Evolutionary conservation across 441 rosid species (phyloP), one percentile per base, ranked within the genome.

Genomic region (Adansonia rubrostipa): DNA sequence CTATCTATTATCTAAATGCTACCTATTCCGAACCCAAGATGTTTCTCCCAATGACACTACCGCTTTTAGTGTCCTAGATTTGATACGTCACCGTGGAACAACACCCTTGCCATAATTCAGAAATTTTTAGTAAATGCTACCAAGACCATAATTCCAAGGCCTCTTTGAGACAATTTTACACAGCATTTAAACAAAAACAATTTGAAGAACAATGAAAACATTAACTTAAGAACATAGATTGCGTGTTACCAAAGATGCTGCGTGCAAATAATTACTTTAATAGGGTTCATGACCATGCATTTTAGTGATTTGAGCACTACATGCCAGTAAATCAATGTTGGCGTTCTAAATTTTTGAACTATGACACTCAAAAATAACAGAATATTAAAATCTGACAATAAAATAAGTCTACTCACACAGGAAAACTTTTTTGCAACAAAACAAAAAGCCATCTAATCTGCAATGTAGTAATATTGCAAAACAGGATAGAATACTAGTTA

Each of bases 311-410:
- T 42, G 7, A 42, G 45, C 45, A 56, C 22, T 6, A 56, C 22
- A 17, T 56, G 61, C 10, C 61, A 56, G 61, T 15, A 56, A 15
- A 56, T 56, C 28, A 11, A 56, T 48, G 19, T 54, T 45, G 44
- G 11, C 48, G 51, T 75, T 53, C 14, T 5, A 72, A 57, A 77
- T 58, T 73, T 73, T 67, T 47, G 33, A 72, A 48, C 33, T 53
- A 44, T 20, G 20, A 10, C 13, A 36, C 67, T 65, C 69, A 24
- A 67, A 45, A 42, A 44, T 45, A 15, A 48, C 70, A 73, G 14
- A 61, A 15, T 69, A 71, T 48, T 64, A 9, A n/a, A 57, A 67
- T 67, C 47, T 42, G 70, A 24, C 56, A 77, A n/a, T 47, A 33
- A 62, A 64, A 33, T 22, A 17, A 47, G 42, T 11, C 70, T 15